phyloP scores from a whole-genome alignment of 2,329 filamentous ascomycete genomes.

The Monilinia fructicola region DNA sequence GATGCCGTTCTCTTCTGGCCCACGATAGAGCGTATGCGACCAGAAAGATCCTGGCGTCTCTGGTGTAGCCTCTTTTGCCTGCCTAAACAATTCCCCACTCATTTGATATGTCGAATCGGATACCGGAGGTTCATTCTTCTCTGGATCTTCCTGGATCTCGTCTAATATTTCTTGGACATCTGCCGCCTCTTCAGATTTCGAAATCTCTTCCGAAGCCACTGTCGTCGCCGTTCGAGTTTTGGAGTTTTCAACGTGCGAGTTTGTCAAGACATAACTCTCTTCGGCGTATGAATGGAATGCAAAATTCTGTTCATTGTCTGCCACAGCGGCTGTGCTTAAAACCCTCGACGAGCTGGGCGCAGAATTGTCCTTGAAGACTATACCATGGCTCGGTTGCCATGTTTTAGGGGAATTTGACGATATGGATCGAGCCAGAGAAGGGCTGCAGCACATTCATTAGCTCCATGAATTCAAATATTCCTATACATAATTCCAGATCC shows the following conservation, averaged over 20 bases:
- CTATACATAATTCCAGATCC: not conserved
- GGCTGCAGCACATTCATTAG: conserved; percentile 6
- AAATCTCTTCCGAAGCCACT: not conserved
- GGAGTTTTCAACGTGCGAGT: conserved; percentile 2
- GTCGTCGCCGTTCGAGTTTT: not conserved
- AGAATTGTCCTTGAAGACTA: conserved; percentile 41
- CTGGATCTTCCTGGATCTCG: conserved; percentile 28
- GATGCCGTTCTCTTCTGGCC: conserved; percentile 43
- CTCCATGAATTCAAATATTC: not conserved
- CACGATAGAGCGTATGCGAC: conserved; percentile 67
- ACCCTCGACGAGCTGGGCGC: conserved; percentile 25
- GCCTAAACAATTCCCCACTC: conserved; percentile 47
- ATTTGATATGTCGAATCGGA: conserved; percentile 50
- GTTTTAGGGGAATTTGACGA: conserved; percentile 30
- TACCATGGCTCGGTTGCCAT: conserved; percentile 45
- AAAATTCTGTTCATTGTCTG: conserved; percentile 28
- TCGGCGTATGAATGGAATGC: conserved; percentile 30
- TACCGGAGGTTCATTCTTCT: conserved; percentile 41
- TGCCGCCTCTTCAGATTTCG: not conserved
- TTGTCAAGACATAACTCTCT: conserved; percentile 31
- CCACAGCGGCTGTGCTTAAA: conserved; percentile 29
- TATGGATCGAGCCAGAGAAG: conserved; percentile 19
- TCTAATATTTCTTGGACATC: conserved; percentile 3
- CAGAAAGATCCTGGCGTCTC: conserved; percentile 58
- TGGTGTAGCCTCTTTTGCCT: conserved; percentile 49